Evolutionary conservation across 2,329 filamentous ascomycete genomes (phyloP).

Genomic region (Scedosporium apiospermum): DNA sequence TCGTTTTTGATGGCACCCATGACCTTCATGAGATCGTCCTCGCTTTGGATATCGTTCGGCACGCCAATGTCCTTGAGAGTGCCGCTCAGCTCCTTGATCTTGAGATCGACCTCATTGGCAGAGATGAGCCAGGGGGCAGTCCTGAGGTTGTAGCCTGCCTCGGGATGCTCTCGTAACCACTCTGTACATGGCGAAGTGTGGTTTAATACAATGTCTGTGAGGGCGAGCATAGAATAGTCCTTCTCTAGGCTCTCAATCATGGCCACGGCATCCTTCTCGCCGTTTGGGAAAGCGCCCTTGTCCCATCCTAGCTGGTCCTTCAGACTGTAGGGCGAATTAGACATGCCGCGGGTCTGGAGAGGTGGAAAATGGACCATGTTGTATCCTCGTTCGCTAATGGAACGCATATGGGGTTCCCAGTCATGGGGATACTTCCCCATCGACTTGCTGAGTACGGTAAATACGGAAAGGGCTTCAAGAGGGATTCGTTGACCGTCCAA

Average conservation of each 20-base stretch:
- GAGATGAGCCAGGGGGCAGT: conserved; percentile 74
- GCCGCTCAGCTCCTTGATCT: conserved; percentile 65
- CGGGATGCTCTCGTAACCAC: conserved; percentile 90
- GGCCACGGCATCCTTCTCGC: conserved; percentile 69
- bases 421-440: conserved; percentile 87
- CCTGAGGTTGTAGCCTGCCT: conserved; percentile 87
- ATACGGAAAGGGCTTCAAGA: conserved; percentile 78
- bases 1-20: conserved; percentile 79
- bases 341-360: conserved; percentile 75
- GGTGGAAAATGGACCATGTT: conserved; percentile 99
- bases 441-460: conserved; percentile 94
- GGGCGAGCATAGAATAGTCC: conserved; percentile 71
- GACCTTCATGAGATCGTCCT: conserved; percentile 66
- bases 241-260: conserved; percentile 76
- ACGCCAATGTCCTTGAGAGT: conserved; percentile 63
- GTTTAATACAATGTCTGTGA: conserved; percentile 97
- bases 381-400: conserved; percentile 86
- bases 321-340: conserved; percentile 95
- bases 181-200: conserved; percentile 93
- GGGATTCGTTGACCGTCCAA: conserved; percentile 69
- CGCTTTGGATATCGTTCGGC: conserved; percentile 61
- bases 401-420: conserved; percentile 81
- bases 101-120: conserved; percentile 51
- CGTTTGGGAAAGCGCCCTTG: conserved; percentile 67
- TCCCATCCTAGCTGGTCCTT: conserved; percentile 90